Base-by-base conservation (phyloP, 495 filamentous ascomycete genomes). In the Annulohypoxylon bovei region DNA sequence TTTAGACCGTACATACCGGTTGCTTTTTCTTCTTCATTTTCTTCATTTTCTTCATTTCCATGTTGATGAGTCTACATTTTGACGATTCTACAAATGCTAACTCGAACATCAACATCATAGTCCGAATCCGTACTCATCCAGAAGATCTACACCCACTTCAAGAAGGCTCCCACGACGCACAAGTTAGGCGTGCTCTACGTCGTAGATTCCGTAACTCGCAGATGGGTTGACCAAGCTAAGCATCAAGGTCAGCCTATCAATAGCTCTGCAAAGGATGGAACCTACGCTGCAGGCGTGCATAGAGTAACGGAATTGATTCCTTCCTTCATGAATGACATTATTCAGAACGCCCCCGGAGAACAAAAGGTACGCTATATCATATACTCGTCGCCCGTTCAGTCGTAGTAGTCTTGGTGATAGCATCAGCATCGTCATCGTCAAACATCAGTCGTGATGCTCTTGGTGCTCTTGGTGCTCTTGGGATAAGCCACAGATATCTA, bases 121-220 rank as follows among this genome's bases (percentile, higher is more conserved):
- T 94, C 92, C 79, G 95, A 98, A 85, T 94, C 94, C 46, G 90
- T 94, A 77, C 89, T 98, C 72, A 92, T 98, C 75, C 93, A 97
- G 76, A 98, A 97, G 77, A 89, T 99, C 75, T 97, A 91, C 84
- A 94, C 93, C 37, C 94, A 97, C 75, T 97, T 98, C 90, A 97
- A 96, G 81, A 97, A 94, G 83, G 90, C 94, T 69, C 94, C 94
- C 49, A 88, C 88, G 75, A 95, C 94, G 77, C 94, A 98, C 88
- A 99, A 99, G 84, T 85, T 99, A 84, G 95, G 95, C 81, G 94
- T 98, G 76, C 90, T 99, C 84, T 99, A 99, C 90, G 94, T 98
- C 84, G 93, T 99, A 96, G 96, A 99, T 87, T 97, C 94, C 87
- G 94, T 99, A 90, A 94, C 93, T 79, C 92, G 95, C 81, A 93